A percentile compares a stretch with the other conserved stretches of the same genome.
phyloP scores from a whole-genome alignment of 371 early-diverging fungal genomes.

The Syncephalastrum sp. region DNA sequence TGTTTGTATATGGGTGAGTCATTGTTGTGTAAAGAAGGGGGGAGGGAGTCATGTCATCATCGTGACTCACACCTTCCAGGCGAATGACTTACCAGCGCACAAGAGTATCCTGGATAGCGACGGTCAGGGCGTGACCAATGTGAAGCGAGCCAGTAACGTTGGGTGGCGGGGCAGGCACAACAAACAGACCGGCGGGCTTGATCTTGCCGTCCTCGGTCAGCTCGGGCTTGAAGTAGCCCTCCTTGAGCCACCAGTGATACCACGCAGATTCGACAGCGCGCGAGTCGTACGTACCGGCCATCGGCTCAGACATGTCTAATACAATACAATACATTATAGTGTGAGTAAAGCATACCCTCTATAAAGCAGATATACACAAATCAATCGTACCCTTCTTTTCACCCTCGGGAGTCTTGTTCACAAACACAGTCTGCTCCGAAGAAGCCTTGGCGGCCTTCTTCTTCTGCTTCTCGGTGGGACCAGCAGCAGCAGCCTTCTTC shows the following conservation, averaged over 20 bases:
- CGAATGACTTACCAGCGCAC: slow-evolving; percentile 76
- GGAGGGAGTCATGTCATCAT: no score
- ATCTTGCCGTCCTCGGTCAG: slow-evolving; percentile 72
- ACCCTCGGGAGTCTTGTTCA: slow-evolving; percentile 86
- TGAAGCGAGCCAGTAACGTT: slow-evolving; percentile 99
- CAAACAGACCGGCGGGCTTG: slow-evolving; percentile 83
- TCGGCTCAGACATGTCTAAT: slow-evolving; percentile 75
- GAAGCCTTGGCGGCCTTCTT: slow-evolving; percentile 51
- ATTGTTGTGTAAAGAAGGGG: no score
- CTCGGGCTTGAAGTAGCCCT: slow-evolving; percentile 91
- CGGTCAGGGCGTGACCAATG: slow-evolving; percentile 98
- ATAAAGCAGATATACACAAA: no score
- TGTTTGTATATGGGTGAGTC: background rate
- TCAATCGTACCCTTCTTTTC: slow-evolving; percentile 78
- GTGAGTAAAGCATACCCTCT: no score
- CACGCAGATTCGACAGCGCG: slow-evolving; percentile 94
- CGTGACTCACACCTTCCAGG: no score
- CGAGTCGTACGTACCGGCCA: slow-evolving; percentile 91
- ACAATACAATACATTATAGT: background rate
- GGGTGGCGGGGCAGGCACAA: slow-evolving; percentile 98
- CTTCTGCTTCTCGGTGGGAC: slow-evolving; percentile 62
- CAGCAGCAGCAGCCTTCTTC: slow-evolving; percentile 31
- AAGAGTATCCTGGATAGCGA: slow-evolving; percentile 96
- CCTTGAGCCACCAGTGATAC: slow-evolving; percentile 94
- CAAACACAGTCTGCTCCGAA: slow-evolving; percentile 58